These are phyloP conservation scores for Botrytis byssoidea DNA, from an alignment of 2,329 filamentous ascomycete genomes.

Conservation along the genomic window DNA sequence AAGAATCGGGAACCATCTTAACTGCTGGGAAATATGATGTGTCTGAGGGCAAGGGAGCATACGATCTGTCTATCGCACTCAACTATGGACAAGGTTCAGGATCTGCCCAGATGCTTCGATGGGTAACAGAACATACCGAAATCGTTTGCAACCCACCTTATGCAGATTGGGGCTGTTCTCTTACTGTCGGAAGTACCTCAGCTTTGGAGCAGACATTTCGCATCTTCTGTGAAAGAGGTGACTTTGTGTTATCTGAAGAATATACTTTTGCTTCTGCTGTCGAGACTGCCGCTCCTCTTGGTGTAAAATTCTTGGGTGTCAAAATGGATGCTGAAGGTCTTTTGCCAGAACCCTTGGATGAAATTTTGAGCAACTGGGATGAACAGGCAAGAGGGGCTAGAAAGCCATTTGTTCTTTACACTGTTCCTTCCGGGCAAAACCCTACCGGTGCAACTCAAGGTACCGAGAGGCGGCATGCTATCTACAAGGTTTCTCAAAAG, in stretches of 20 bases:
- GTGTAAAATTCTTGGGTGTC: conserved; percentile 58
- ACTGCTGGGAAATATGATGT: conserved; percentile 83
- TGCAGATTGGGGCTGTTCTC: conserved; percentile 80
- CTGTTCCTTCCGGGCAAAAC: conserved; percentile 71
- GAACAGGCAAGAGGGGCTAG: conserved; percentile 51
- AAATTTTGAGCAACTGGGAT: conserved; percentile 65
- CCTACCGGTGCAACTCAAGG: conserved; percentile 72
- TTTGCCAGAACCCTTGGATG: conserved; percentile 59
- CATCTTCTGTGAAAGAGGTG: conserved; percentile 74
- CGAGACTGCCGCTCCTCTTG: conserved; percentile 63
- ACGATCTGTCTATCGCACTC: conserved; percentile 81
- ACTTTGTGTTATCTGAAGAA: conserved; percentile 81
- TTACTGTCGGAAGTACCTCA: conserved; percentile 84
- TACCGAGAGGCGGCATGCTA: conserved; percentile 54
- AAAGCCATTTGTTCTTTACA: conserved; percentile 69
- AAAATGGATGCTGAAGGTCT: conserved; percentile 67
- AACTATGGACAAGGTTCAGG: conserved; percentile 92
- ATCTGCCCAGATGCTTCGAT: conserved; percentile 82
- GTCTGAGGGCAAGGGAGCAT: conserved; percentile 52
- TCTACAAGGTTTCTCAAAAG: conserved; percentile 67
- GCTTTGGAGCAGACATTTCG: conserved; percentile 80
- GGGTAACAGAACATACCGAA: conserved; percentile 93
- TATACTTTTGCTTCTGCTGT: conserved; percentile 81
- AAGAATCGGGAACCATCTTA: conserved; percentile 57
- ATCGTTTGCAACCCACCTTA: conserved; percentile 85